Evolutionary conservation across 352 stramenopile genomes (phyloP).

Genomic region (Poterioochromonas sp.): DNA sequence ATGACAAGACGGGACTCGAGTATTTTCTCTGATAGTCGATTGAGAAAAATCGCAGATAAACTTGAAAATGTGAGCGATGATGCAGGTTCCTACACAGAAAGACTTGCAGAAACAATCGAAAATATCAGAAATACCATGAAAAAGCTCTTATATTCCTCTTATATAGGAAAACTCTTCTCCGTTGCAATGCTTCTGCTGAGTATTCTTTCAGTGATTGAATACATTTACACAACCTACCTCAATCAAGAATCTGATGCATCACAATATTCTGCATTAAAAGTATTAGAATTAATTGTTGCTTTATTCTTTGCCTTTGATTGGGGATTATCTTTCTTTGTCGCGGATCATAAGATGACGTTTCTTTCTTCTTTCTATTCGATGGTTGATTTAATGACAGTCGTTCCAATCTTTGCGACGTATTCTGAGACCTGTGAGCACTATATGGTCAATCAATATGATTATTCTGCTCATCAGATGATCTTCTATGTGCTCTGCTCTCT

Average conservation of each 20-base stretch:
- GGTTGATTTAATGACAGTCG: slow-evolving; percentile 22
- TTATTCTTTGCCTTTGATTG: slow-evolving; percentile 16
- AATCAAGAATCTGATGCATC: neutral
- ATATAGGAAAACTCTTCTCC: too few species aligned
- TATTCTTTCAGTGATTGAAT: slow-evolving; percentile 8
- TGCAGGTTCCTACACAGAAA: too few species aligned
- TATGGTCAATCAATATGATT: neutral
- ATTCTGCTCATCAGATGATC: neutral
- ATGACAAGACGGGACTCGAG: too few species aligned
- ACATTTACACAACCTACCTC: slow-evolving; percentile 28
- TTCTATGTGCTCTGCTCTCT: slow-evolving; percentile 4
- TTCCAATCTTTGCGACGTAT: slow-evolving; percentile 11
- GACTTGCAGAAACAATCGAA: too few species aligned
- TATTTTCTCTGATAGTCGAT: too few species aligned
- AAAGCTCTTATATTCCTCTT: too few species aligned
- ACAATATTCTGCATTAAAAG: neutral
- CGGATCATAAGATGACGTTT: neutral
- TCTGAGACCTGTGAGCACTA: neutral
- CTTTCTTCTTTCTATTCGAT: slow-evolving; percentile 14
- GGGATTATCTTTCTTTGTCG: slow-evolving; percentile 20
- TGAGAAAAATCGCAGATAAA: too few species aligned
- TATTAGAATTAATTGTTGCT: neutral
- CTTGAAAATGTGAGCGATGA: too few species aligned
- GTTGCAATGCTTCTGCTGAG: too few species aligned
- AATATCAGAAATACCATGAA: too few species aligned